A percentile compares a stretch with the other conserved stretches of the same genome.
Conservation (phyloP, 2,329 filamentous ascomycete species). For the Hypoxylon sp. region DNA sequence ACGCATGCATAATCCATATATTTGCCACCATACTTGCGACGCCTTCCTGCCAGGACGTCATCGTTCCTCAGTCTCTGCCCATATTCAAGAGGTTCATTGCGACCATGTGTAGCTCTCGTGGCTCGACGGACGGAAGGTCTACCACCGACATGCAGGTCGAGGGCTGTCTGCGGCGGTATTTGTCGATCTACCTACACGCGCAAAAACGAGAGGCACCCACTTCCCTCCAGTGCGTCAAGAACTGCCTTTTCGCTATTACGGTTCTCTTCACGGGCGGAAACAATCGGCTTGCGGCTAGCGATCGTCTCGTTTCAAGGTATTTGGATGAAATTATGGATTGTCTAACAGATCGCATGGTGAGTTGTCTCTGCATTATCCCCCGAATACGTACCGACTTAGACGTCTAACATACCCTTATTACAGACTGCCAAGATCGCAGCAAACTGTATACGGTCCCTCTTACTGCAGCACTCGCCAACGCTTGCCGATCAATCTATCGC, state of each 20-base stretch:
- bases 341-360: constrained; percentile 78
- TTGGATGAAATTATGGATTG: constrained; percentile 87
- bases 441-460: constrained; percentile 86
- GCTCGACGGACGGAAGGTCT: constrained; percentile 52
- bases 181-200: constrained; percentile 80
- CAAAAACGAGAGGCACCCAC: constrained; percentile 80
- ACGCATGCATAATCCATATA: constrained; percentile 96
- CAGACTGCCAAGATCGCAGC: constrained; percentile 89
- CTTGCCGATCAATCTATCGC: constrained; percentile 78
- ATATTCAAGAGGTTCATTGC: constrained; percentile 92
- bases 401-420: not conserved
- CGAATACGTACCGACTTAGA: too few species aligned
- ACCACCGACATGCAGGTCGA: constrained; percentile 78
- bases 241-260: constrained; percentile 87
- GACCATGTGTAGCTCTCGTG: constrained; percentile 70
- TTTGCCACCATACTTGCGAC: constrained; percentile 94
- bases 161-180: constrained; percentile 83
- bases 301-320: constrained; percentile 79
- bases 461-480: constrained; percentile 73
- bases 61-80: constrained; percentile 89
- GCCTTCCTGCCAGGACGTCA: constrained; percentile 84
- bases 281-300: constrained; percentile 77
- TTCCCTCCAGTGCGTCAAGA: constrained; percentile 90
- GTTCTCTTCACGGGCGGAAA: constrained; percentile 87
- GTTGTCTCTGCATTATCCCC: constrained; percentile 24